Evolutionary conservation across 2,329 filamentous ascomycete genomes (phyloP), one percentile per base, ranked within the genome.

Genomic region (Chrysosporium keratinophilum): DNA sequence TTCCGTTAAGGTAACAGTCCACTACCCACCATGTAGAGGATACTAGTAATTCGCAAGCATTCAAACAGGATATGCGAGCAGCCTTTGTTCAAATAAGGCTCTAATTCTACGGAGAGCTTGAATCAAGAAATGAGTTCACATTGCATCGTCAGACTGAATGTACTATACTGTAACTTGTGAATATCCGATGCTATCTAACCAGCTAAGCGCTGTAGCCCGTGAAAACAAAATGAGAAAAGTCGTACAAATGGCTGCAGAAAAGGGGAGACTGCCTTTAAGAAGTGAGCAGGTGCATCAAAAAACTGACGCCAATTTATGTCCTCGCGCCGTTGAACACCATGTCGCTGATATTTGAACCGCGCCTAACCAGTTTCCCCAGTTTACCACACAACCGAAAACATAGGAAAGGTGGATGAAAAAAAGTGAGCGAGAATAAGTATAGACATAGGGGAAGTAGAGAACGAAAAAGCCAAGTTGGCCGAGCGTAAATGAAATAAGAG

Each of bases 311-410:
- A 19, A 28, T 51, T 19, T 41, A 42, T 43, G 10, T 40, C 23
- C 28, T 49, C 19, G 44, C 51, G 44, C 51, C 51, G 23, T 46
- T 53, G 33, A 49, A 54, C 51, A 48, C 51, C 51, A 15, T 48
- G 10, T 33, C 44, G 20, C 35, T 42, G 35, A 45, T 42, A 43
- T 4, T 7, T 28, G 23, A 28, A 35, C 31, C 17, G 35, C 40
- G 49, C 40, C 49, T 23, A 44, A 44, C n/a, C 43, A 19, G n/a
- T 48, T 43, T 23, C 23, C 44, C 35, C n/a, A 35, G 23, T 9
- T 41, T 31, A 9, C 14, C 19, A 15, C 20, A 15, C 33, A 17
- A 15, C 6, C 31, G 28, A 48, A 42, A 49, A 54, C 23, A 48
- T 34, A 43, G 17, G 51, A 35, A 54, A 54, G 19, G 9, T 20